Evolutionary conservation across 805 yeast species (phyloP).

Genomic region (Peterozyma xylosa): DNA sequence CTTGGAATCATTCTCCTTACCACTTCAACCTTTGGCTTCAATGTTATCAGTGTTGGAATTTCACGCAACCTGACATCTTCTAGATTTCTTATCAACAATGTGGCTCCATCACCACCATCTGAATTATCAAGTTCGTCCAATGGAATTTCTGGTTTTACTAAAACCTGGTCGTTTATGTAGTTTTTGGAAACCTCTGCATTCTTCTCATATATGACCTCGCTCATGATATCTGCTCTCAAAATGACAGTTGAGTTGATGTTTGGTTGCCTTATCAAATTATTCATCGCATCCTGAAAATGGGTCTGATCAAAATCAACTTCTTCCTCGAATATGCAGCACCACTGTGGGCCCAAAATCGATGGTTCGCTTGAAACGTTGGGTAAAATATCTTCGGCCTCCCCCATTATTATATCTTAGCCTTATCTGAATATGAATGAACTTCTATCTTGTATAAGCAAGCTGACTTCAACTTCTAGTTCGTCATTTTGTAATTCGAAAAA

Average conservation of each 20-base stretch:
- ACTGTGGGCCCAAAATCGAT: constrained; percentile 47
- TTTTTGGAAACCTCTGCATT: constrained; percentile 16
- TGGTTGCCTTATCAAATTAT: constrained; percentile 72
- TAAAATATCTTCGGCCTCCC: constrained; percentile 3
- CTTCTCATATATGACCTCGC: constrained; percentile 36
- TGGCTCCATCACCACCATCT: constrained; percentile 14
- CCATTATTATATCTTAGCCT: too few relatives aligned
- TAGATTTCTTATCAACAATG: constrained; percentile 19
- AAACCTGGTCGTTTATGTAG: constrained; percentile 16
- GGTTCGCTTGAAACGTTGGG: constrained; percentile 29
- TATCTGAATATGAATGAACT: too few relatives aligned
- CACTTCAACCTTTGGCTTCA: constrained; percentile 36
- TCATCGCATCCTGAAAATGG: constrained; percentile 73
- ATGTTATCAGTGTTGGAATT: constrained; percentile 22
- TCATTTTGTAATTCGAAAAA: too few relatives aligned
- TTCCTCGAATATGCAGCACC: constrained; percentile 54
- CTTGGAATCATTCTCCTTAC: constrained; percentile 89
- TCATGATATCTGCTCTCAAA: constrained; percentile 75
- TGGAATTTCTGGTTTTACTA: constrained; percentile 25
- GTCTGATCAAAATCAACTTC: constrained; percentile 38
- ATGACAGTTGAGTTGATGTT: constrained; percentile 89
- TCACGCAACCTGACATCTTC: constrained; percentile 33
- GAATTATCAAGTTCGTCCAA: constrained; percentile 11
- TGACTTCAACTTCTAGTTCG: too few relatives aligned
- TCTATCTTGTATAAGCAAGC: too few relatives aligned